Evolutionary conservation across 2,329 filamentous ascomycete genomes (phyloP).

Genomic region (Neonectria ditissima): DNA sequence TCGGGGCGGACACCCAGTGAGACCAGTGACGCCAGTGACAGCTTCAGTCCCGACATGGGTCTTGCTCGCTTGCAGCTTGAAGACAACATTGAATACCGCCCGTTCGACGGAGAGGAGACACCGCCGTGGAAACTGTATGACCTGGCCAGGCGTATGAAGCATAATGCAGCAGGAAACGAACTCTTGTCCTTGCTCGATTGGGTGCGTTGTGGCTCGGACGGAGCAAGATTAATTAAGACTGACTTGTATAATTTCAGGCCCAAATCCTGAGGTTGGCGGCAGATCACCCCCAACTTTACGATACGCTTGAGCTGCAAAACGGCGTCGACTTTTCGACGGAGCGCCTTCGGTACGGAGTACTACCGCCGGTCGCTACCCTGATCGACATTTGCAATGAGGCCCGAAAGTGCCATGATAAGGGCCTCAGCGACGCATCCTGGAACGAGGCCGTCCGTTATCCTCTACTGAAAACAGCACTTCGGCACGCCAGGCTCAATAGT

Average conservation of each 20-base stretch:
- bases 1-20: neutral
- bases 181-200: too few species aligned
- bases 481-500: neutral
- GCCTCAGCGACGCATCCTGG: slow-evolving; percentile 2
- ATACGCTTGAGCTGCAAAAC: too few species aligned
- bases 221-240: too few species aligned
- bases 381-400: neutral
- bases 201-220: too few species aligned
- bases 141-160: neutral
- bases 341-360: too few species aligned
- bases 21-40: too few species aligned
- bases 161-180: neutral
- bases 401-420: neutral
- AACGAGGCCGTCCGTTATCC: slow-evolving; percentile 1
- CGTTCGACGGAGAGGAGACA: neutral
- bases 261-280: neutral
- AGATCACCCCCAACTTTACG: too few species aligned
- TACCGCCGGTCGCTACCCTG: neutral
- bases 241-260: too few species aligned
- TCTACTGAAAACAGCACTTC: neutral
- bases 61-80: neutral
- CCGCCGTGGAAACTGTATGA: neutral
- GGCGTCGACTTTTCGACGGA: too few species aligned
- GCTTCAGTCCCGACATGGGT: neutral
- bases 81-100: neutral